Base-by-base conservation (phyloP, 2,329 filamentous ascomycete species). In the Colletotrichum sp. region DNA sequence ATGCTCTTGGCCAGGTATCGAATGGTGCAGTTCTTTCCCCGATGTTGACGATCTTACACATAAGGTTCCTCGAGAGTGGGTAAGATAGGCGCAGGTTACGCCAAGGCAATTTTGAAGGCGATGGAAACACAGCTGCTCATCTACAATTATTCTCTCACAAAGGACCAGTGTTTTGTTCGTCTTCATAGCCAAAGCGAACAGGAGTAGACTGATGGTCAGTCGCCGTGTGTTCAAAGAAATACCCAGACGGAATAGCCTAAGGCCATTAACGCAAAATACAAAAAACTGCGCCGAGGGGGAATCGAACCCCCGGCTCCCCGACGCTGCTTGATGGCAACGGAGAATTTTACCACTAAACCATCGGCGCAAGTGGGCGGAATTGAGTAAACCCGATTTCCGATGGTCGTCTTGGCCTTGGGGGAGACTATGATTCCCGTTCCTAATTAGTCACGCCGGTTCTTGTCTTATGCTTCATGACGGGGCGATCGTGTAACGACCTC, bases 311-410 rank as follows among this genome's bases (percentile, higher is more conserved):
- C 66, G 71, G 71, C 71, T 74, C 71, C 71, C 72, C 67, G 72
- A 74, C 67, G 44, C 72, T 71, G 72, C 72, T 28, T 13, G 13
- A 55, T 72, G 71, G 71, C 71, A 72, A 74, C 66, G 67, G 72
- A 75, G 72, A 71, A 71, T 75, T 71, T 71, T 71, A 75, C 62
- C 55, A 72, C 68, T 75, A 75, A 75, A 67, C 68, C 68, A 72
- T 75, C 68, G 72, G 69, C 68, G 72, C 62, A 3, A 2, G 7
- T n/a, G 3, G 2, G 4, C 30, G 30, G 59, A 28, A 9, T 2
- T 13, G 55, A 59, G 15, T 7, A 28, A 59, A 1, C 15, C 55
- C 24, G 21, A 18, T 6, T 12, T 6, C 24, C 24, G 24, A 28
- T 18, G 15, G 1, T 10, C 1, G 1, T 5, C 0, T 1, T 2